Percentiles rank a stretch among this genome's conserved stretches.
Evolutionary conservation across 768 basidiomycete genomes (phyloP).

Genomic region (Pulveroboletus ravenelii): DNA sequence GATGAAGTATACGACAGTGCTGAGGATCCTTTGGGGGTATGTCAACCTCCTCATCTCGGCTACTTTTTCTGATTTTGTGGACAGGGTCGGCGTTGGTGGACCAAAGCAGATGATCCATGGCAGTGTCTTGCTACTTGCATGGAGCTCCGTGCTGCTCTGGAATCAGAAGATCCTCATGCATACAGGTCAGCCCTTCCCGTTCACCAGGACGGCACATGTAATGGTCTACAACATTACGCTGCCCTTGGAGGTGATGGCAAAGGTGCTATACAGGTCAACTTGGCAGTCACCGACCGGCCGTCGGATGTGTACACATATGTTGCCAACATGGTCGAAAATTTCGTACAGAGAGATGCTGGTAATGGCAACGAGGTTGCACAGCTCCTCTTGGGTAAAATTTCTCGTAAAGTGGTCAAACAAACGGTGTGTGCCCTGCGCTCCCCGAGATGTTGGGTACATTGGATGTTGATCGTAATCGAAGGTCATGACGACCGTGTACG

Average conservation of each 20-base stretch:
- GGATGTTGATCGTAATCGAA: constrained; percentile 18
- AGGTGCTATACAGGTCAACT: constrained; percentile 91
- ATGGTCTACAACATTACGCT: constrained; percentile 97
- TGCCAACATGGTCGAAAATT: constrained; percentile 75
- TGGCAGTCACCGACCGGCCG: constrained; percentile 77
- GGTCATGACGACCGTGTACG: constrained; percentile 99
- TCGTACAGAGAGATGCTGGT: constrained; percentile 52
- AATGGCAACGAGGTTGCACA: constrained; percentile 50
- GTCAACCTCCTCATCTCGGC: constrained; percentile 20
- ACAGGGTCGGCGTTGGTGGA: constrained; percentile 84
- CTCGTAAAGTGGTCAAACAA: constrained; percentile 96
- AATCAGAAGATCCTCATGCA: constrained; percentile 55
- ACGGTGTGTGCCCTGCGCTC: constrained; percentile 51
- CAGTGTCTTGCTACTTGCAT: constrained; percentile 92
- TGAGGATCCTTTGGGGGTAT: constrained; percentile 67
- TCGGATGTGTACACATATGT: constrained; percentile 96
- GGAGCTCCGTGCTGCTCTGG: constrained; percentile 78
- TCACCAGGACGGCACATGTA: constrained; percentile 98
- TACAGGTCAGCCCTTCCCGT: constrained; percentile 75
- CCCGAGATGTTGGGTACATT: background rate
- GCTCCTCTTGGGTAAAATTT: constrained; percentile 69
- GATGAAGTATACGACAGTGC: constrained; percentile 82
- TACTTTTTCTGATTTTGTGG: constrained; percentile 1
- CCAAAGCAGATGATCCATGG: constrained; percentile 92
- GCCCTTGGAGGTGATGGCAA: constrained; percentile 89